phyloP scores from a whole-genome alignment of 1,139 yeast genomes.

The Blastobotrys elegans region DNA sequence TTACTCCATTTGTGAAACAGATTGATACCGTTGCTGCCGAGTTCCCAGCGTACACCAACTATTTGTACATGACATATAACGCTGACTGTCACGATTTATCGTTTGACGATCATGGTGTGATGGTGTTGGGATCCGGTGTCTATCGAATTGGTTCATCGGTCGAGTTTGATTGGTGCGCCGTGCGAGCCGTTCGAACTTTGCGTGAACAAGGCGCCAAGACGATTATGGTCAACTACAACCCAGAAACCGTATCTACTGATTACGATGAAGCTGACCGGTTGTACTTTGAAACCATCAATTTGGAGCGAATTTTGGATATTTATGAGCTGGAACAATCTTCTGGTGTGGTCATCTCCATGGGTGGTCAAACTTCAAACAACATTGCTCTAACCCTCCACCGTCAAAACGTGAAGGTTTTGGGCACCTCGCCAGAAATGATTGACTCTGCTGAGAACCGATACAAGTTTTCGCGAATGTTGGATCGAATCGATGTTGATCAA shows the following conservation, averaged over 20 bases:
- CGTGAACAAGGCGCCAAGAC: constrained; percentile 86
- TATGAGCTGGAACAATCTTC: constrained; percentile 86
- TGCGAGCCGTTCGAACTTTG: constrained; percentile 88
- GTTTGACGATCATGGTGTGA: constrained; percentile 81
- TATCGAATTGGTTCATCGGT: constrained; percentile 94
- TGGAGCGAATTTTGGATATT: constrained; percentile 93
- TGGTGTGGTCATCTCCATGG: constrained; percentile 97
- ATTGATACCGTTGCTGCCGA: constrained; percentile 99
- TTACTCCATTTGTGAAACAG: constrained; percentile 91
- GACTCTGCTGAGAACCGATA: constrained; percentile 98
- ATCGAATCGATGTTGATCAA: constrained; percentile 94
- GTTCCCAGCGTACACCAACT: constrained; percentile 95
- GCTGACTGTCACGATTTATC: constrained; percentile 84
- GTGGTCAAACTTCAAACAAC: constrained; percentile 98
- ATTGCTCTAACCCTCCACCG: constrained; percentile 92
- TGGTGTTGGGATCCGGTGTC: constrained; percentile 92
- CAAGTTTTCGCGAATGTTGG: constrained; percentile 97
- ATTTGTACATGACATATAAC: constrained; percentile 90
- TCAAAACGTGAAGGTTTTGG: constrained; percentile 90
- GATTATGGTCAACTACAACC: constrained; percentile 95
- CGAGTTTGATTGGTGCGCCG: constrained; percentile 96
- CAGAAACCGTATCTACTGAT: constrained; percentile 97
- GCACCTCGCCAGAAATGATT: constrained; percentile 98
- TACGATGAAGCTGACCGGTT: constrained; percentile 97
- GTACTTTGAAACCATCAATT: constrained; percentile 91